phyloP scores from a whole-genome alignment of 495 filamentous ascomycete genomes.

The Evernia prunastri region DNA sequence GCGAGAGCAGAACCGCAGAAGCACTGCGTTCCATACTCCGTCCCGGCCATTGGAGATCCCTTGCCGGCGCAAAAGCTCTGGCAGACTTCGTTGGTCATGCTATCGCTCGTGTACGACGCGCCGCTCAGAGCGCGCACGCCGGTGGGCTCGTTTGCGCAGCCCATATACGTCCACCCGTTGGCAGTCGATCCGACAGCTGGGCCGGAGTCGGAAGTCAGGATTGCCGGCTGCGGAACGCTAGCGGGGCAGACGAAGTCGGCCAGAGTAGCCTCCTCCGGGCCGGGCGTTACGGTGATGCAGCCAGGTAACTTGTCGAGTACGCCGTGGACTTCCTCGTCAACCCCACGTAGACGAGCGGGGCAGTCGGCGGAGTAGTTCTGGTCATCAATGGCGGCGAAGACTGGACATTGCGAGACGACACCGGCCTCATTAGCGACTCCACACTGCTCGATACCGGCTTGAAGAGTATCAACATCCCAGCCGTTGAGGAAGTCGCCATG shows the following conservation, averaged over 20 bases:
- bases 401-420: slow-evolving; percentile 33
- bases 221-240: not conserved
- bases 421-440: slow-evolving; percentile 16
- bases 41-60: slow-evolving; percentile 31
- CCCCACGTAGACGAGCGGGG: slow-evolving; percentile 26
- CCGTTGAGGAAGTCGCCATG: slow-evolving; percentile 47
- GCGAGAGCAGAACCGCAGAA: slow-evolving; percentile 33
- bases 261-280: slow-evolving; percentile 30
- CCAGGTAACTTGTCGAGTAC: slow-evolving; percentile 37
- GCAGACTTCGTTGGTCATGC: slow-evolving; percentile 37
- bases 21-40: slow-evolving; percentile 33
- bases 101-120: slow-evolving; percentile 10
- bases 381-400: slow-evolving; percentile 27
- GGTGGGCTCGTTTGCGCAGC: slow-evolving; percentile 29
- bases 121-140: slow-evolving; percentile 32
- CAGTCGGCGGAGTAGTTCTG: slow-evolving; percentile 16
- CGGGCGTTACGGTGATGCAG: slow-evolving; percentile 37
- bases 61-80: slow-evolving; percentile 30
- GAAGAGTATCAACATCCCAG: slow-evolving; percentile 36
- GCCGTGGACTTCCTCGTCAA: slow-evolving; percentile 35
- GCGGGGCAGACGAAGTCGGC: slow-evolving; percentile 22
- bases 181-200: slow-evolving; percentile 14
- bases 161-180: slow-evolving; percentile 24
- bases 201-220: slow-evolving; percentile 2
- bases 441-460: slow-evolving; percentile 1